Conservation (phyloP, 257 asterid species). For the Penstemon davidsonii region DNA sequence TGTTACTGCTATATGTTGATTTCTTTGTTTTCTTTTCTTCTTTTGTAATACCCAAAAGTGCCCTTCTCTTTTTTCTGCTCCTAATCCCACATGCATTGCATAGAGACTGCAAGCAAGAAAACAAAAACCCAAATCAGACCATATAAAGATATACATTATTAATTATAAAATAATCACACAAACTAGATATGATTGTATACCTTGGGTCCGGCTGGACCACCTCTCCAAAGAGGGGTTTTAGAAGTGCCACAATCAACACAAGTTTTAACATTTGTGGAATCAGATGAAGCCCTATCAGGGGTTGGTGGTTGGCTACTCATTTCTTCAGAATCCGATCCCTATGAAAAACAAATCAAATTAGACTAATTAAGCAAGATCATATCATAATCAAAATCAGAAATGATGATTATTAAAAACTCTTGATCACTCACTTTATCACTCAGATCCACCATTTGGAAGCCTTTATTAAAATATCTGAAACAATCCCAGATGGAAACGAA, state of each 20-base stretch:
- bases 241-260: constrained; percentile 92
- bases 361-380: neutral
- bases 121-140: constrained; percentile 25
- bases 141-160: neutral
- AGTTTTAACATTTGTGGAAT: constrained; percentile 58
- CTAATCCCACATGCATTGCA: constrained; percentile 98
- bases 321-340: constrained; percentile 74
- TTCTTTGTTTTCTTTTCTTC: constrained; percentile 75
- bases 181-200: constrained; percentile 25
- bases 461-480: constrained; percentile 18
- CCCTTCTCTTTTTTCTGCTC: constrained; percentile 90
- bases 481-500: constrained; percentile 15
- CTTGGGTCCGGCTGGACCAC: constrained; percentile 99
- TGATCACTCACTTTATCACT: constrained; percentile 83
- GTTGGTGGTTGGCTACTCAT: constrained; percentile 52
- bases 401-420: neutral
- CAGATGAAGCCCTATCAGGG: constrained; percentile 58
- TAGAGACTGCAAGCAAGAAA: constrained; percentile 58
- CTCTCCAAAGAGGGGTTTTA: constrained; percentile 97
- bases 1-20: constrained; percentile 36
- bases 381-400: constrained; percentile 3
- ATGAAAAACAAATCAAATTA: neutral
- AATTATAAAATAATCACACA: neutral
- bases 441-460: constrained; percentile 61
- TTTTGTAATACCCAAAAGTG: constrained; percentile 63